Base-by-base conservation (phyloP, 2,329 filamentous ascomycete genomes). In the Fusarium nodosum region DNA sequence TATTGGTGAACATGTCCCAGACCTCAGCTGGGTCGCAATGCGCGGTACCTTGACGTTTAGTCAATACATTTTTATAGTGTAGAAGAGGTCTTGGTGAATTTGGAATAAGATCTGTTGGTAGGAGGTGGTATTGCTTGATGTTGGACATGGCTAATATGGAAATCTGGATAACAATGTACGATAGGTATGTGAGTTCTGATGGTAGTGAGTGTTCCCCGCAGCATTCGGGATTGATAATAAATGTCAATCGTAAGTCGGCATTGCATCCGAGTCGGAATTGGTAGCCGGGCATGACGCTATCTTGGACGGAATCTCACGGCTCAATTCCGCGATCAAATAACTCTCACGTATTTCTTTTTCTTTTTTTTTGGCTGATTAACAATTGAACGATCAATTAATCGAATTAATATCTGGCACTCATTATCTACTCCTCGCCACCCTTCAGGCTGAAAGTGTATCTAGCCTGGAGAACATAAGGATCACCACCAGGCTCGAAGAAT, bases 391-490 rank as follows among this genome's bases (percentile, higher is more conserved):
- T 13, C 11, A 36, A 22, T 39, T 39, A 39, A 39, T 18, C 39
- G 24, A 26, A 26, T 51, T 10, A 41, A 44, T 26, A 42, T 38
- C 7, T 18, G 31, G 33, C n/a, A 42, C 5, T 26, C 15, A 9
- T 5, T 31, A 15, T 9, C 18, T 60, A 65, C 16, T 45, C 15
- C 20, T 54, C n/a, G 15, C 28, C 38, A 20, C 68, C 71, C 71
- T 85, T 82, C 65, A 88, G 79, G 72, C 83, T 87, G 72, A 91
- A 91, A 56, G 79, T 79, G 75, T 90, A 90, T 69, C 82, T 86
- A 6, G 88, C 88, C 79, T 88, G 83, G 67, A 91, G 79, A n/a
- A 88, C 84, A 75, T 88, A 90, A 5, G 87, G 86, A 65, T 85
- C 85, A 56, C 82, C 87, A 11, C 84, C 87, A 1, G 89, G 89